phyloP scores from a whole-genome alignment of 1,284 basidiomycete species.

The Leccinum solheimii region DNA sequence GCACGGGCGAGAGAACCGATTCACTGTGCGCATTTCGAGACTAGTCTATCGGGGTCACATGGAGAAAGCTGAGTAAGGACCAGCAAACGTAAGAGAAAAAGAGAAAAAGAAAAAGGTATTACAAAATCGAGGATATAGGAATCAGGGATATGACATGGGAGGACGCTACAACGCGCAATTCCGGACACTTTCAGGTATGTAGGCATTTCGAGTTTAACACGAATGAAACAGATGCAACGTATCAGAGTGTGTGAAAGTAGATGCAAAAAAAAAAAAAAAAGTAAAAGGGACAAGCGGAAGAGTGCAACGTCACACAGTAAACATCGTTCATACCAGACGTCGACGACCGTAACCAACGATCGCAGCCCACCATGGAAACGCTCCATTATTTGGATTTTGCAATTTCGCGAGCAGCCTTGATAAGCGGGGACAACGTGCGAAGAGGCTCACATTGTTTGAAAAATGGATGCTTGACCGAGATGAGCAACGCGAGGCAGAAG shows the following conservation, averaged over 20 bases:
- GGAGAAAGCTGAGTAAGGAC: conserved; percentile 10
- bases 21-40: conserved; percentile 22
- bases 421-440: conserved; percentile 84
- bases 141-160: conserved; percentile 12
- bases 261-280: conserved; percentile 13
- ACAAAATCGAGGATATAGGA: conserved; percentile 34
- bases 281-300: neutral
- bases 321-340: conserved; percentile 10
- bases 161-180: conserved; percentile 18
- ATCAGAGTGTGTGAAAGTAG: conserved; percentile 20
- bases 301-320: conserved; percentile 7
- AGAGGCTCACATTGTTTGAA: conserved; percentile 87
- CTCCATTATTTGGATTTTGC: conserved; percentile 60
- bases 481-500: conserved; percentile 3
- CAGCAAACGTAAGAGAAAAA: conserved; percentile 16
- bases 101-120: conserved; percentile 26
- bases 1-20: conserved; percentile 9
- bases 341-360: conserved; percentile 1
- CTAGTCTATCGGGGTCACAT: conserved; percentile 28
- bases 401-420: conserved; percentile 90
- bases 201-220: conserved; percentile 15
- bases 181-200: conserved; percentile 14
- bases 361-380: neutral
- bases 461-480: conserved; percentile 70
- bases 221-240: conserved; percentile 23